Percentiles rank a stretch among this genome's conserved stretches.
These are phyloP conservation scores for Candida parachauliodes DNA, from an alignment of 805 yeast species.

Conservation along the genomic window DNA sequence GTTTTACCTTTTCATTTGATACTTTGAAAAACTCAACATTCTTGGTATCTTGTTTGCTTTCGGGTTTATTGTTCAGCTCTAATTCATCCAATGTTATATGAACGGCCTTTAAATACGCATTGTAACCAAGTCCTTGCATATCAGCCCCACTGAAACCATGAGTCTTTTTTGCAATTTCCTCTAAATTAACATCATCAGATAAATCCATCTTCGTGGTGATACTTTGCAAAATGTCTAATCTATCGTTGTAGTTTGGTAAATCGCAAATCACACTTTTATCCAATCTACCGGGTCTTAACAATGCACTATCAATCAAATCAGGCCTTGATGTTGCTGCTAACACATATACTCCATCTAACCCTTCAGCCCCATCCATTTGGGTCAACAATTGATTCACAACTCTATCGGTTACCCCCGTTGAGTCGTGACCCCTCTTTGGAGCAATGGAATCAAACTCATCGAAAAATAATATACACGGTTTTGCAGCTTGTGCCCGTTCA, in stretches of 20 bases:
- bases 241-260: conserved; percentile 68
- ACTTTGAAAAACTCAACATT: conserved; percentile 43
- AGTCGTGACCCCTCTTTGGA: conserved; percentile 96
- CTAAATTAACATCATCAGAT: conserved; percentile 46
- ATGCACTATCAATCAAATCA: conserved; percentile 90
- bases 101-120: conserved; percentile 84
- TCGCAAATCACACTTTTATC: conserved; percentile 91
- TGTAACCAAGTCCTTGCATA: conserved; percentile 85
- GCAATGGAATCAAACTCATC: conserved; percentile 98
- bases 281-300: conserved; percentile 91
- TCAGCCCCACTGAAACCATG: conserved; percentile 93
- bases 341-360: conserved; percentile 93
- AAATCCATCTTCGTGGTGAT: conserved; percentile 61
- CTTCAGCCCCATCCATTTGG: conserved; percentile 99
- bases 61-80: conserved; percentile 21
- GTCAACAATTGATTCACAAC: conserved; percentile 96
- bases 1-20: conserved; percentile 26
- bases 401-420: conserved; percentile 96
- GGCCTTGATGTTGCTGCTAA: conserved; percentile 96
- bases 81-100: conserved; percentile 60
- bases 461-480: conserved; percentile 88
- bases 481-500: conserved; percentile 91
- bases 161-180: conserved; percentile 53
- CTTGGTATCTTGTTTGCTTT: conserved; percentile 10
- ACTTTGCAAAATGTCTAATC: conserved; percentile 66